Evolutionary conservation across 106 monocot genomes (phyloP).

Genomic region (Xerophyta viscosa): DNA sequence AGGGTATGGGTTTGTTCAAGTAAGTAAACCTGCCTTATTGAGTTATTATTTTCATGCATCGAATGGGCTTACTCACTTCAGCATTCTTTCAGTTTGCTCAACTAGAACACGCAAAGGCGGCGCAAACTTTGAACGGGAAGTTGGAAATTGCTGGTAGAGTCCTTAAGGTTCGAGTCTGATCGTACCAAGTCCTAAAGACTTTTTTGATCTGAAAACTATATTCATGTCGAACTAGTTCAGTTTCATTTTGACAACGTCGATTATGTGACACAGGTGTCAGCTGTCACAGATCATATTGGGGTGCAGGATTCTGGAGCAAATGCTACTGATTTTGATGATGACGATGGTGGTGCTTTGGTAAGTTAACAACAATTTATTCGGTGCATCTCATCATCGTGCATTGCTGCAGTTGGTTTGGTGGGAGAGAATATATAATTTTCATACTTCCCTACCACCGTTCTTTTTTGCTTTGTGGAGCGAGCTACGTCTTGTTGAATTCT

Average conservation of each 20-base stretch:
- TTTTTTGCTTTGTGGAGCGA: too few relatives aligned
- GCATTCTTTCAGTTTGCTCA: slow-evolving; percentile 44
- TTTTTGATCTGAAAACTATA: background rate
- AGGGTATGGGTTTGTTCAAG: slow-evolving; percentile 88
- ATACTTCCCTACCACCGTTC: too few relatives aligned
- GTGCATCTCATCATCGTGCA: too few relatives aligned
- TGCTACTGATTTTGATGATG: slow-evolving; percentile 40
- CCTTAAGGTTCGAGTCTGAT: slow-evolving; percentile 35
- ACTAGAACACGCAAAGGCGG: slow-evolving; percentile 66
- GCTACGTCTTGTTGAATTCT: too few relatives aligned
- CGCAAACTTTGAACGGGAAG: slow-evolving; percentile 72
- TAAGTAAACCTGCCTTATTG: slow-evolving; percentile 16
- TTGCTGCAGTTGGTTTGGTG: too few relatives aligned
- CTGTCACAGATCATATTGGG: slow-evolving; percentile 34
- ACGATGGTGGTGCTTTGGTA: slow-evolving; percentile 45
- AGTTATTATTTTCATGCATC: too few relatives aligned
- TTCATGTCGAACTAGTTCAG: too few relatives aligned
- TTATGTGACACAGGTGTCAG: slow-evolving; percentile 28
- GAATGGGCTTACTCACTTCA: too few relatives aligned
- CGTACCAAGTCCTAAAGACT: background rate
- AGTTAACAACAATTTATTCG: too few relatives aligned
- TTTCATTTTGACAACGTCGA: too few relatives aligned
- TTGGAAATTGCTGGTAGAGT: slow-evolving; percentile 73
- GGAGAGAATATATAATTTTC: too few relatives aligned
- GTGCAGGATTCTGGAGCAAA: slow-evolving; percentile 31